Evolutionary conservation across 2,329 filamentous ascomycete genomes (phyloP).

Genomic region (Amauroascus verrucosus): DNA sequence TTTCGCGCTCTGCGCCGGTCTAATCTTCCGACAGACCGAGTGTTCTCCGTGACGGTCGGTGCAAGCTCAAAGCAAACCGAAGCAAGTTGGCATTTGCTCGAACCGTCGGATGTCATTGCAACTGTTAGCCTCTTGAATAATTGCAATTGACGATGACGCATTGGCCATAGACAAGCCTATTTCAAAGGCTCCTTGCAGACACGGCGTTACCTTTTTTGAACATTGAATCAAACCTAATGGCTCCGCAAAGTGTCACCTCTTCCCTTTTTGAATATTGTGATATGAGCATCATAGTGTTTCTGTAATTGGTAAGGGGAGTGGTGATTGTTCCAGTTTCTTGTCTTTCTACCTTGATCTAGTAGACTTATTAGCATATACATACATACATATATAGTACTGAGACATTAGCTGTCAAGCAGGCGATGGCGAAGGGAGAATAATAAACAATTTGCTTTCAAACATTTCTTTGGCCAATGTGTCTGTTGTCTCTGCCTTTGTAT

Average conservation of each 20-base stretch:
- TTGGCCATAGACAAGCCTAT: background rate
- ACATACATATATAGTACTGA: background rate
- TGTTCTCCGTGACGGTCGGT: slow-evolving; percentile 87
- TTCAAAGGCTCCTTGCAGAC: background rate
- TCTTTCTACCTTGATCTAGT: background rate
- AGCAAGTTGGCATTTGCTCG: slow-evolving; percentile 79
- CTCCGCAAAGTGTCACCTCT: no score
- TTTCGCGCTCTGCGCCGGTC: slow-evolving; percentile 66
- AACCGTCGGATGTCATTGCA: slow-evolving; percentile 79
- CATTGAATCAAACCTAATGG: no score
- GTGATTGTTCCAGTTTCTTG: background rate
- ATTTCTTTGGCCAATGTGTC: background rate
- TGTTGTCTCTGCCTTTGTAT: no score
- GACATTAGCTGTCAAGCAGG: background rate
- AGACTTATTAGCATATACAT: background rate
- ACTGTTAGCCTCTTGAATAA: slow-evolving; percentile 46
- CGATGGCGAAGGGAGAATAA: background rate
- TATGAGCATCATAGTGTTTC: background rate
- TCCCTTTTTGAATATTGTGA: no score
- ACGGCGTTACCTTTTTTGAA: background rate
- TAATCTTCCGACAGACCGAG: slow-evolving; percentile 51
- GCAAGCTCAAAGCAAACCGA: slow-evolving; percentile 85
- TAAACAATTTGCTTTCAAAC: background rate
- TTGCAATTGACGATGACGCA: slow-evolving; percentile 16
- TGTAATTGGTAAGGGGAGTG: no score